Conservation (phyloP, 352 stramenopile genomes). For the Phytophthora cactorum region DNA sequence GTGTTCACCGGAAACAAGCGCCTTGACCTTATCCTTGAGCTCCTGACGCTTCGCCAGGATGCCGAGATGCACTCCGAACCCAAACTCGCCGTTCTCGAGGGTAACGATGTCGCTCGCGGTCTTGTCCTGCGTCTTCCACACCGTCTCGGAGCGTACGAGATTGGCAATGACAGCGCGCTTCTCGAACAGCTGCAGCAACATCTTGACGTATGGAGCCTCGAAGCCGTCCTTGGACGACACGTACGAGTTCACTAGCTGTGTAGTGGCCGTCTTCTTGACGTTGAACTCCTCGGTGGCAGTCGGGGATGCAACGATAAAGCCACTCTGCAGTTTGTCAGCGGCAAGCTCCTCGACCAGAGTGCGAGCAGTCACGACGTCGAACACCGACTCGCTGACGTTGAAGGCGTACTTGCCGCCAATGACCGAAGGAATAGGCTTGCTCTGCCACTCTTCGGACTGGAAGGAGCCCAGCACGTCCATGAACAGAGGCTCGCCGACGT, state of each 20-base stretch:
- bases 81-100: slow-evolving; percentile 75
- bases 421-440: slow-evolving; percentile 63
- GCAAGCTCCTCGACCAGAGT: slow-evolving; percentile 75
- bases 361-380: slow-evolving; percentile 87
- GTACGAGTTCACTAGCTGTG: slow-evolving; percentile 59
- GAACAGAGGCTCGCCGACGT: slow-evolving; percentile 91
- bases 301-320: slow-evolving; percentile 69
- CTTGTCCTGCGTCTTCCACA: slow-evolving; percentile 70
- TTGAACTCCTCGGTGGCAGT: slow-evolving; percentile 32
- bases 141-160: slow-evolving; percentile 66
- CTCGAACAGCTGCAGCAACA: slow-evolving; percentile 80
- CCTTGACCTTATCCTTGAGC: slow-evolving; percentile 66
- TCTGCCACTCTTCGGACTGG: slow-evolving; percentile 75
- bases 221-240: slow-evolving; percentile 67
- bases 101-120: slow-evolving; percentile 37
- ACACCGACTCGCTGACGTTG: slow-evolving; percentile 64
- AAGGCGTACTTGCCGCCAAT: slow-evolving; percentile 87
- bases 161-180: slow-evolving; percentile 76
- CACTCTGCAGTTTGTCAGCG: slow-evolving; percentile 63
- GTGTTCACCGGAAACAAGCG: slow-evolving; percentile 42
- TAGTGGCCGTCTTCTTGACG: slow-evolving; percentile 32
- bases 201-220: slow-evolving; percentile 80
- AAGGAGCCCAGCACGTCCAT: slow-evolving; percentile 93
- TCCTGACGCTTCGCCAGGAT: slow-evolving; percentile 75
- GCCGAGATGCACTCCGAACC: slow-evolving; percentile 72